Percentiles rank a stretch among this genome's conserved stretches.
phyloP scores from a whole-genome alignment of 148 eudicot species.

The Nepenthes mirabilis region DNA sequence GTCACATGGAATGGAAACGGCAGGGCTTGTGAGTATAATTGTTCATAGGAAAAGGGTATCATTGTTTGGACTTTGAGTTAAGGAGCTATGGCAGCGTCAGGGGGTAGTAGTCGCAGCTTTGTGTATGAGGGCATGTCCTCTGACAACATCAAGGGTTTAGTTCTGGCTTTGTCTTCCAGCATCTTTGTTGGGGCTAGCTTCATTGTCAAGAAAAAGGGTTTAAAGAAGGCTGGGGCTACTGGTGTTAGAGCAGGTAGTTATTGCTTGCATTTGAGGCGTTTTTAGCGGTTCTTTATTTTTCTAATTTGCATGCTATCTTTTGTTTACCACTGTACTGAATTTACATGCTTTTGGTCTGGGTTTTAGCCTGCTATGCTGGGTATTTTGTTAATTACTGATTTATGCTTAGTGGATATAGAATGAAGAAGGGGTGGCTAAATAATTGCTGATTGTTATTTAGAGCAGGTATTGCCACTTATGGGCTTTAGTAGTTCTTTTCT shows the following conservation, averaged over 20 bases:
- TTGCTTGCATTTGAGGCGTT: not conserved
- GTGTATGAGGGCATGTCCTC: conserved; percentile 39
- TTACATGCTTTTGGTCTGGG: not conserved
- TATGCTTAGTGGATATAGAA: not conserved
- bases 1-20: not conserved
- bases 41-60: too few species aligned
- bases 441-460: too few species aligned
- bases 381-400: not conserved
- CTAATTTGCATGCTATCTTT: not conserved
- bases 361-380: not conserved
- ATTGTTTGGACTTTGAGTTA: too few species aligned
- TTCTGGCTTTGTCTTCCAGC: conserved; percentile 39
- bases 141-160: conserved; percentile 41
- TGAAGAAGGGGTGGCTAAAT: not conserved
- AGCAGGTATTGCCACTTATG: too few species aligned
- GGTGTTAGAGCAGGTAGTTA: conserved; percentile 37
- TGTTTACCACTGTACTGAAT: not conserved
- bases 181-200: conserved; percentile 46
- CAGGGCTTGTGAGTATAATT: not conserved
- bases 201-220: conserved; percentile 43
- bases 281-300: not conserved
- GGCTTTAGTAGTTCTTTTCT: too few species aligned
- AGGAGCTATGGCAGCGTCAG: not conserved
- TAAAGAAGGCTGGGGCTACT: conserved; percentile 38
- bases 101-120: not conserved